These are phyloP conservation scores for Viola odorata DNA, from an alignment of 345 rosid genomes.

Conservation along the genomic window DNA sequence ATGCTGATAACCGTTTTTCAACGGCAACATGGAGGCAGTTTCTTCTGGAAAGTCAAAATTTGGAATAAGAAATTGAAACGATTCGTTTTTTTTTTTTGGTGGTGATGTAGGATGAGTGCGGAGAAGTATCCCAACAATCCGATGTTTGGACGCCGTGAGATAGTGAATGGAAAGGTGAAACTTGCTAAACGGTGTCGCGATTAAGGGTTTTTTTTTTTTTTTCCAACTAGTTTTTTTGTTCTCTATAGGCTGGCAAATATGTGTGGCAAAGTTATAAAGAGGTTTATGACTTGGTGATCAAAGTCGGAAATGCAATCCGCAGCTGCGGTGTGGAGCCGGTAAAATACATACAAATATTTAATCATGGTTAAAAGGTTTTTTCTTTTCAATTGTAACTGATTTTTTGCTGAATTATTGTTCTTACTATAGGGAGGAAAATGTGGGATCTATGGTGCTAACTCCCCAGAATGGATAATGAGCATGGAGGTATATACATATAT, in stretches of 20 bases:
- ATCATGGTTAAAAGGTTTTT: not conserved
- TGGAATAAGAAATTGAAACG: too few relatives aligned
- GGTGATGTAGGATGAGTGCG: constrained; percentile 54
- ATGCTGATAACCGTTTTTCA: too few relatives aligned
- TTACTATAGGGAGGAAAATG: constrained; percentile 63
- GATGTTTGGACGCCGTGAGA: constrained; percentile 88
- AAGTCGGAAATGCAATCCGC: constrained; percentile 78
- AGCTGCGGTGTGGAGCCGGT: constrained; percentile 78
- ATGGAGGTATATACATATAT: constrained; percentile 66
- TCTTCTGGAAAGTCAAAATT: too few relatives aligned
- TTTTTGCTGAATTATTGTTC: constrained; percentile 1
- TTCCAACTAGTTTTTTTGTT: not conserved
- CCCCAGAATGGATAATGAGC: constrained; percentile 89
- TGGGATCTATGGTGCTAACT: constrained; percentile 91
- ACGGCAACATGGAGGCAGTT: too few relatives aligned
- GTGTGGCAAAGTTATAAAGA: constrained; percentile 83
- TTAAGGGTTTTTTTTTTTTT: not conserved
- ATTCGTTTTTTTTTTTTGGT: constrained; percentile 4
- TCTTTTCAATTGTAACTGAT: not conserved
- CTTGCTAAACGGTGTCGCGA: not conserved
- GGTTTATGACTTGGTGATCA: constrained; percentile 71
- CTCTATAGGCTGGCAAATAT: constrained; percentile 68
- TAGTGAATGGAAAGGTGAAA: constrained; percentile 66
- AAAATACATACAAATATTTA: constrained; percentile 9
- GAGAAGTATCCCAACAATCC: constrained; percentile 65